Base-by-base conservation (phyloP, 2,329 filamentous ascomycete genomes). In the Monilinia polystroma region DNA sequence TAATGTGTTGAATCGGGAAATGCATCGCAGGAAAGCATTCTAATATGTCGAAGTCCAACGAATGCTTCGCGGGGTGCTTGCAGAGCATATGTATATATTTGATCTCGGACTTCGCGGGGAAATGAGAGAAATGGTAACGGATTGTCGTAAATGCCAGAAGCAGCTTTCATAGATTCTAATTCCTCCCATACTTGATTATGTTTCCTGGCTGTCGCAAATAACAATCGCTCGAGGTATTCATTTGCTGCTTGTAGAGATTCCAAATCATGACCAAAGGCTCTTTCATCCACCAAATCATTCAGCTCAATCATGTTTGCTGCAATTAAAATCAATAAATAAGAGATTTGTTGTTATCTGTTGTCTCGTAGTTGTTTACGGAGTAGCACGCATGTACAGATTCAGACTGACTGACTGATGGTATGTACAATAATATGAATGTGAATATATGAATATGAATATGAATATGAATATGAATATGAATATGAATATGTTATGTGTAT, bases 71-170 rank as follows among this genome's bases (percentile, higher is more conserved):
- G 51, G 16, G 53, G 53, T 64, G 63, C 63, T 58, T 64, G 63
- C 29, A 75, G 70, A 49, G 72, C 67, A 41, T 70, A 72, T 38
- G 67, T 70, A 47, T 75, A 75, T 35, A 75, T 74, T 41, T 73
- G 73, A 62, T 75, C 74, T 26, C 74, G 70, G 23, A 75, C 72
- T 62, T 75, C 74, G 64, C 74, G 67, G 5, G 74, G 74, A 32
- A 75, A 71, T 18, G 68, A 65, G 18, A 75, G 71, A 54, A 75
- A 74, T 23, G 63, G 57, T 38, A 60, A 60, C 38, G 68, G 53
- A 66, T 72, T 73, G 41, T 64, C 52, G 51, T 64, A 57, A 10
- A 64, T 45, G 4, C 63, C 63, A 18, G 63, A 55, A 1, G 63
- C 38, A 5, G 43, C 29, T 16, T 64, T 64, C 51, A 64, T 23